phyloP scores from a whole-genome alignment of 1,284 basidiomycete genomes.

The Apiotrichum siamense region DNA sequence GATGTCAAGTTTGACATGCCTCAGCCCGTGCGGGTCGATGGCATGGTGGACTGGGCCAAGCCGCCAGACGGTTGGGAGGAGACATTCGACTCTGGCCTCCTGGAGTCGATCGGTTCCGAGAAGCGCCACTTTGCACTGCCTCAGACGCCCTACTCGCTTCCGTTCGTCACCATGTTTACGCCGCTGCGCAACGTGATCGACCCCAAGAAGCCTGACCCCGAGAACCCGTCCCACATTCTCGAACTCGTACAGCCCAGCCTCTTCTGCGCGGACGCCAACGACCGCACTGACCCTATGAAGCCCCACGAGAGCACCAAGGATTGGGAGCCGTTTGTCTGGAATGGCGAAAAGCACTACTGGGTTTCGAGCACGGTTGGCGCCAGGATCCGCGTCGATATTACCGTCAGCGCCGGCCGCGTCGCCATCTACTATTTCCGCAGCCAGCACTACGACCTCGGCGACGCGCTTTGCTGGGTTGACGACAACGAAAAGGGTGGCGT shows the following conservation, averaged over 20 bases:
- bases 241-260: slow-evolving; percentile 36
- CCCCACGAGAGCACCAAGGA: slow-evolving; percentile 40
- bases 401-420: slow-evolving; percentile 40
- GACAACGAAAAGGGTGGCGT: slow-evolving; percentile 44
- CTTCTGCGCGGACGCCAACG: slow-evolving; percentile 47
- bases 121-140: slow-evolving; percentile 33
- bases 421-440: slow-evolving; percentile 47
- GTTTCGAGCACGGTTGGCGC: slow-evolving; percentile 35
- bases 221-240: slow-evolving; percentile 24
- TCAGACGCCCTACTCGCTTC: slow-evolving; percentile 35
- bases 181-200: slow-evolving; percentile 39
- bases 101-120: slow-evolving; percentile 26
- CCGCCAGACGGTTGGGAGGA: slow-evolving; percentile 38
- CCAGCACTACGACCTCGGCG: slow-evolving; percentile 45
- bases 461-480: slow-evolving; percentile 48
- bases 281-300: slow-evolving; percentile 38
- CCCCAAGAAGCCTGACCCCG: slow-evolving; percentile 28
- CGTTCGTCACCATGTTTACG: slow-evolving; percentile 34
- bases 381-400: slow-evolving; percentile 42
- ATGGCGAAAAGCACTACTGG: slow-evolving; percentile 47
- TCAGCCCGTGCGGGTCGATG: not conserved
- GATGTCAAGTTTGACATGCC: slow-evolving; percentile 19
- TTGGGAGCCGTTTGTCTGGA: slow-evolving; percentile 45
- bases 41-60: slow-evolving; percentile 4
- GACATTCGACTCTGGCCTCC: slow-evolving; percentile 28